These are phyloP conservation scores for Leccinum variabile DNA, from an alignment of 1,284 basidiomycete species.

Conservation along the genomic window DNA sequence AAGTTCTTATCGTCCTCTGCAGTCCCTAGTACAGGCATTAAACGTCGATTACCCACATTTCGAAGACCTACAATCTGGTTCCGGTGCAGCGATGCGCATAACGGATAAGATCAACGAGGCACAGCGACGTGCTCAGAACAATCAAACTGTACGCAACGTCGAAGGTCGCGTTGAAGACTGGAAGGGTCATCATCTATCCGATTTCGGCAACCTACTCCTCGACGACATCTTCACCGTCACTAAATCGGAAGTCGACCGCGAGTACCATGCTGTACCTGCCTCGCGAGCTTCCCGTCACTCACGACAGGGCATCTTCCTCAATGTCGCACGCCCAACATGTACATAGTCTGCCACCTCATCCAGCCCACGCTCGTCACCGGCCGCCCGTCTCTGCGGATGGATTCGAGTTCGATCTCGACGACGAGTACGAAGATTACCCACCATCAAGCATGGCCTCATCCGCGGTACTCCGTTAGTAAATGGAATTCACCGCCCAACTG, in stretches of 20 bases:
- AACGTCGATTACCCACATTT: too few relatives aligned
- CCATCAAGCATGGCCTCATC: too few relatives aligned
- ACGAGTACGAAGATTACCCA: conserved; percentile 66
- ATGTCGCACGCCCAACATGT: conserved; percentile 32
- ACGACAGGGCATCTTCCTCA: conserved; percentile 44
- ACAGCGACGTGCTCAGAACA: too few relatives aligned
- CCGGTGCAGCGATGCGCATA: conserved; percentile 37
- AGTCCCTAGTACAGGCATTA: too few relatives aligned
- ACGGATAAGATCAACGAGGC: too few relatives aligned
- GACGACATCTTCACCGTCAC: conserved; percentile 96
- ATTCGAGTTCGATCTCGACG: conserved; percentile 65
- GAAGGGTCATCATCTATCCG: conserved; percentile 96
- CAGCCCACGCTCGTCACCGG: conserved; percentile 41
- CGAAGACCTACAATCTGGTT: conserved; percentile 55
- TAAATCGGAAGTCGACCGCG: conserved; percentile 94
- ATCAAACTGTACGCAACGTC: too few relatives aligned
- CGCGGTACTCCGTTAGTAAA: too few relatives aligned
- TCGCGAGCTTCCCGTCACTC: too few relatives aligned
- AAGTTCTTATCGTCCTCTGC: too few relatives aligned
- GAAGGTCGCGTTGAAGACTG: conserved; percentile 87
- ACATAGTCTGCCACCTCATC: conserved; percentile 38
- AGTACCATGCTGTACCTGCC: conserved; percentile 86
- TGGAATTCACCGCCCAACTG: too few relatives aligned
- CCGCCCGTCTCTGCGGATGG: conserved; percentile 61
- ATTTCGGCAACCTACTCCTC: conserved; percentile 86